Evolutionary conservation across 371 early-diverging fungal species (phyloP).

Genomic region (Apophysomyces elegans): DNA sequence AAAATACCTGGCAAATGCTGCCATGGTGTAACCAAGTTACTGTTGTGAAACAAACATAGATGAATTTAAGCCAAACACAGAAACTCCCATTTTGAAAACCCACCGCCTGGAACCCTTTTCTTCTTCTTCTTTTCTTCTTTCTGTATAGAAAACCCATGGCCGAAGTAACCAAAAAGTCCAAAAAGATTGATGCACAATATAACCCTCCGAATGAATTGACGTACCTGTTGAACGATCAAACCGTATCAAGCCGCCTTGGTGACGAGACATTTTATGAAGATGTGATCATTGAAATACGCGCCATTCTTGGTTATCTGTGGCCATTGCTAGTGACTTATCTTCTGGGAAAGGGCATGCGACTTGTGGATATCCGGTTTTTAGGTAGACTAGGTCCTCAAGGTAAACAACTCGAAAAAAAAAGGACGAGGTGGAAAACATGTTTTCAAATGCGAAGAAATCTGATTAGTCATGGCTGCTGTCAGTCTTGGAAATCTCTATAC

Average conservation of each 20-base stretch:
- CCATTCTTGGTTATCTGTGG: constrained; percentile 22
- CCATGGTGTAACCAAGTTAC: background rate
- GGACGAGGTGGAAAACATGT: background rate
- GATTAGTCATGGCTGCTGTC: constrained; percentile 40
- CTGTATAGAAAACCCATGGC: background rate
- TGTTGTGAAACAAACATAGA: constrained; percentile 9
- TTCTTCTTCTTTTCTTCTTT: background rate
- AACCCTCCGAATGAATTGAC: background rate
- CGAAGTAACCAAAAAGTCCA: background rate
- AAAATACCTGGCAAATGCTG: background rate
- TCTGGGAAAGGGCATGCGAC: constrained; percentile 29
- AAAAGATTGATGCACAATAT: background rate
- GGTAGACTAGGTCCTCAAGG: constrained; percentile 36
- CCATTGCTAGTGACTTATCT: constrained; percentile 40
- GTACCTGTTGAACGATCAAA: background rate
- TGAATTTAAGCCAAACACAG: constrained; percentile 10
- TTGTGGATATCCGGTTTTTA: constrained; percentile 46
- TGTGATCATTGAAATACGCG: constrained; percentile 1
- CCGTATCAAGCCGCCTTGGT: background rate
- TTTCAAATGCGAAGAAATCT: background rate
- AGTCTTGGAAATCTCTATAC: constrained; percentile 38
- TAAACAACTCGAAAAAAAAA: constrained; percentile 1
- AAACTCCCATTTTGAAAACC: background rate
- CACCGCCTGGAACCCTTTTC: background rate
- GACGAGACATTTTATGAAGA: background rate